Conservation (phyloP, 192 early-diverging fungal species). For the Coemansia pectinata region DNA sequence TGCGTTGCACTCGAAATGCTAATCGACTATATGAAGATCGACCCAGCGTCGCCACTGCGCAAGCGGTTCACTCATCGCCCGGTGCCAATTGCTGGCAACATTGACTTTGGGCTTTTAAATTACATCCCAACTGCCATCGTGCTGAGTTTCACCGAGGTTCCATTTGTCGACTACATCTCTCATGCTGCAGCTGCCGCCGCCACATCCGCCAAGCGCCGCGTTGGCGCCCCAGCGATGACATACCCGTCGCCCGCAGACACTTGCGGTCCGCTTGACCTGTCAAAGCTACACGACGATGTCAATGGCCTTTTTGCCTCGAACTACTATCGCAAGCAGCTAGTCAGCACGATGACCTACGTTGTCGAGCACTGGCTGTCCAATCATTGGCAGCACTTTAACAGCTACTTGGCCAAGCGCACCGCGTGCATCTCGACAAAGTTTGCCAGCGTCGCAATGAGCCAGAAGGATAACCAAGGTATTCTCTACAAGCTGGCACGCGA, state of each 20-base stretch:
- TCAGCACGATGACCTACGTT: conserved; percentile 44
- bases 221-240: conserved; percentile 19
- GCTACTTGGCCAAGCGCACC: conserved; percentile 52
- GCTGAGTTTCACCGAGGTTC: conserved; percentile 61
- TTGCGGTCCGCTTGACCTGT: conserved; percentile 40
- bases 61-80: conserved; percentile 75
- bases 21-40: conserved; percentile 69
- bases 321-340: conserved; percentile 47
- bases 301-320: conserved; percentile 42
- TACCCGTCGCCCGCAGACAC: conserved; percentile 52
- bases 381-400: conserved; percentile 30
- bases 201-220: conserved; percentile 40
- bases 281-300: conserved; percentile 47
- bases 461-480: conserved; percentile 18
- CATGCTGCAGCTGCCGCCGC: conserved; percentile 40
- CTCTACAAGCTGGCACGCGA: conserved; percentile 56
- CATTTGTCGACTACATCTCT: conserved; percentile 37
- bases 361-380: conserved; percentile 41
- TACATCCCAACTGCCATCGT: conserved; percentile 63
- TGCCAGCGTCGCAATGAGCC: conserved; percentile 58
- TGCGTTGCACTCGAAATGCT: conserved; percentile 74
- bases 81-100: conserved; percentile 65
- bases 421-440: conserved; percentile 61
- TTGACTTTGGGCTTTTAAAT: conserved; percentile 62
- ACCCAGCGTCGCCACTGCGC: conserved; percentile 66